phyloP scores from a whole-genome alignment of 1,139 yeast genomes.

The Kurtzmaniella quercitrusa region DNA sequence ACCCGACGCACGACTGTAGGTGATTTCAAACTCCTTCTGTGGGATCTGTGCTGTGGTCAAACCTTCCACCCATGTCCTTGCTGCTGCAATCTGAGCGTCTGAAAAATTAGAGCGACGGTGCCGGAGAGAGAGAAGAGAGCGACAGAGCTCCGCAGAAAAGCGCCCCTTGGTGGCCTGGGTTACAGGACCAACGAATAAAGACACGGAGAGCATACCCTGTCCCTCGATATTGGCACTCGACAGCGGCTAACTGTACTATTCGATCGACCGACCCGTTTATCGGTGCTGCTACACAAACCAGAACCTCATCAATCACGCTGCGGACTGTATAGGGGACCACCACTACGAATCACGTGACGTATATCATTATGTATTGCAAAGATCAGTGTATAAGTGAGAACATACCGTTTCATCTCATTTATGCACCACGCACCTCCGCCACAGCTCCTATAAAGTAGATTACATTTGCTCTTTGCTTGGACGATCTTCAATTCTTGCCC shows the following conservation, averaged over 20 bases:
- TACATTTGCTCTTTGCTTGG: not conserved
- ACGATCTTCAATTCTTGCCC: not conserved
- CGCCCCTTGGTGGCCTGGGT: not conserved
- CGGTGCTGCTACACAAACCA: no score
- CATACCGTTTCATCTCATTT: no score
- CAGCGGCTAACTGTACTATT: no score
- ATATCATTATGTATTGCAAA: no score
- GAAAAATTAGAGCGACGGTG: not conserved
- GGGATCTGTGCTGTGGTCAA: constrained; percentile 43
- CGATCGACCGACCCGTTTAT: no score
- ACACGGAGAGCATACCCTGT: no score
- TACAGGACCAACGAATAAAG: no score
- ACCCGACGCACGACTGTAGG: constrained; percentile 76
- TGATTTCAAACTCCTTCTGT: constrained; percentile 40
- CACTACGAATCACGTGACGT: no score
- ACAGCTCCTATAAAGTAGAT: not conserved
- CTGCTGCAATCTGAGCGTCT: constrained; percentile 18
- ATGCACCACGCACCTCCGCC: not conserved
- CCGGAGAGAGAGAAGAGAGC: not conserved
- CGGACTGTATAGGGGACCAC: no score
- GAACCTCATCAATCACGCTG: no score
- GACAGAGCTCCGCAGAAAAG: not conserved
- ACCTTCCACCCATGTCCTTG: constrained; percentile 43
- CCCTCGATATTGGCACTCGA: no score
- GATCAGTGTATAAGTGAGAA: no score